Evolutionary conservation across 352 stramenopile species (phyloP).

Genomic region (Thalassiosira pacifica): DNA sequence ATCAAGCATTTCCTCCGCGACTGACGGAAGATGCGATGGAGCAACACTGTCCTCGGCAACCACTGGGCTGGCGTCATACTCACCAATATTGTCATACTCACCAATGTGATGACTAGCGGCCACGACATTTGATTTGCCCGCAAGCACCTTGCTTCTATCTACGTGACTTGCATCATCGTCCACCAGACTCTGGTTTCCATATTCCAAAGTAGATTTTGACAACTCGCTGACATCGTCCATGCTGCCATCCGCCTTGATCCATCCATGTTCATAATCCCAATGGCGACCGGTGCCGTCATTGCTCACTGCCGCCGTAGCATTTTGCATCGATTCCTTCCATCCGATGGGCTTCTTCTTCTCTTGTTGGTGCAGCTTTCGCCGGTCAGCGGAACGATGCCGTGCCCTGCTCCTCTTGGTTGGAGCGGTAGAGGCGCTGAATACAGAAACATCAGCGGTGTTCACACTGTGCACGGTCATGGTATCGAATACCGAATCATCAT

Average conservation of each 20-base stretch:
- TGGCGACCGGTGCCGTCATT: conserved; percentile 20
- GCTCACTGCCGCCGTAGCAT: conserved; percentile 33
- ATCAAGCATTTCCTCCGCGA: conserved; percentile 34
- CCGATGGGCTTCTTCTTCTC: background rate
- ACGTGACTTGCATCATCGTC: background rate
- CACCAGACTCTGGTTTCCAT: background rate
- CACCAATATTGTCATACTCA: background rate
- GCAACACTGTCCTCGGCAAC: background rate
- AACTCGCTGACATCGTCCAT: conserved; percentile 58
- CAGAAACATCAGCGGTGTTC: conserved; percentile 46
- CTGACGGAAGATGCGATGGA: conserved; percentile 28
- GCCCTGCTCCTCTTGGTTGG: conserved; percentile 46
- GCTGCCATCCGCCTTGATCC: conserved; percentile 62
- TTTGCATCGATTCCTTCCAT: conserved; percentile 72
- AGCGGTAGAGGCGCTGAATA: conserved; percentile 45
- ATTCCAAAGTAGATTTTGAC: conserved; percentile 41
- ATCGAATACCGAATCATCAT: conserved; percentile 69
- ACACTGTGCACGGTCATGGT: conserved; percentile 41
- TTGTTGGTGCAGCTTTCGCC: conserved; percentile 37
- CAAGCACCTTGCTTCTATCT: background rate
- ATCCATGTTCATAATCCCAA: conserved; percentile 66
- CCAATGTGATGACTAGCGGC: background rate
- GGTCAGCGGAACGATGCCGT: conserved; percentile 44
- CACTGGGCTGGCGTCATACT: background rate
- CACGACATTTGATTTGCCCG: conserved; percentile 7